Evolutionary conservation across 805 yeast genomes (phyloP), one percentile per base, ranked within the genome.

Genomic region (Wickerhamiella qilinensis): DNA sequence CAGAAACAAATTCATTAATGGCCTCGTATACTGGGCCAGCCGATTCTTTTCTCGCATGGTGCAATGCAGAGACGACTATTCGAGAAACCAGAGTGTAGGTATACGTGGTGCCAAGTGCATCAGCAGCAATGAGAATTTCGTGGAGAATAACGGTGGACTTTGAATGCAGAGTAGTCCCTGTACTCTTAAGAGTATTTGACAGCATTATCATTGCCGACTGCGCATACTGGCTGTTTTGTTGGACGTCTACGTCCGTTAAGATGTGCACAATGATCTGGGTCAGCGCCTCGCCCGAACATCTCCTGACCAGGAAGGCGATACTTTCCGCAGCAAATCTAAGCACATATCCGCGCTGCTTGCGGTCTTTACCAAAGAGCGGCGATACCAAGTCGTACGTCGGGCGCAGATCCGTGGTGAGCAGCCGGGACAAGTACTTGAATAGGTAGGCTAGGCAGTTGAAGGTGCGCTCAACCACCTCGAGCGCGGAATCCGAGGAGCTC

Each of bases 241-340:
- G 57, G 3, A 55, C 54, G 14, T 55, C 46, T 2, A 52, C 40
- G 20, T 48, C 51, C 2, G 51, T 52, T 19, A 70, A 46, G 3
- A 61, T 60, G 38, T 53, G 58, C 2, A 59, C 50, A 7, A 80
- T 60, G 33, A 81, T 68, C 0, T 46, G 40, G 1, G 53, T 49
- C 35, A 85, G 58, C 5, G 68, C 59, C 1, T 65, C 65, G 0
- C 63, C 54, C 19, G 65, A 64, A 44, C 81, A 66, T 55, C 82
- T 82, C 52, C 91, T 72, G 8, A 88, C 62, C 40, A 88, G 62
- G 49, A 80, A 91, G 0, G 96, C 81, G 34, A 88, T 56, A 0
- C 95, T 91, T 56, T 88, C 96, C 0, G 95, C 85, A 17, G 93
- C 75, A 50, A 88, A 91, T 44, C 93, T 67, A 1, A 82, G 67